Evolutionary conservation across 2,329 filamentous ascomycete genomes (phyloP), one percentile per base, ranked within the genome.

Genomic region (Daldinia sp.): DNA sequence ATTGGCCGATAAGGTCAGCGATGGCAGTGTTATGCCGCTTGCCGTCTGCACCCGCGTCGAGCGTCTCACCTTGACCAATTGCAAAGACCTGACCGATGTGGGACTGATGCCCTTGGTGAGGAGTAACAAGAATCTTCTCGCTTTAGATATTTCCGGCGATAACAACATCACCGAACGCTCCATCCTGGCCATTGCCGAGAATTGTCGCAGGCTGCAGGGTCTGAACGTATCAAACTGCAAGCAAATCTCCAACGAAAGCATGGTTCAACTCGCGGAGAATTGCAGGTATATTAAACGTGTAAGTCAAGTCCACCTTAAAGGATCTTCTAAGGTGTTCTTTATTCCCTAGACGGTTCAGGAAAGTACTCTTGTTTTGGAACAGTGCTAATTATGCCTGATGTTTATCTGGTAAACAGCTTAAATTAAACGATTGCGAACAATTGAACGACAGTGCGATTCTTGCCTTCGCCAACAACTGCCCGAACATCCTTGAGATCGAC

Each of bases 401-500:
- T 30, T 50, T 53, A 15, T 4, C 18, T 42, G 13, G 20, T 13
- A 7, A 50, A 50, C 74, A 96, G 89, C 87, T 99, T 73, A 99
- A 99, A 87, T 87, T 99, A 69, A 99, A 98, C 80, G 92, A 94
- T 64, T 97, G 96, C 78, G 81, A 82, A n/a, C 92, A 97, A 80
- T 84, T 98, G 37, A 93, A 92, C 42, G 93, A 98, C 78, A 85
- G 87, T 55, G 91, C 94, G 6, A 90, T 98, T 70, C 84, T 93
- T 65, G 92, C 94, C 3, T 97, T 99, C 78, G 95, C 96, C 5
- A 85, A 90, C 51, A 89, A 97, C 80, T 98, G 95, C 78, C 93
- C 90, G 12, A 95, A 97, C 73, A 94, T 99, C 35, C 90, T 99
- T 69, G 96, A 99, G 80, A 97, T 99, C 69, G 96, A 99, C 78